Evolutionary conservation across 2,329 filamentous ascomycete species (phyloP).

Genomic region (Pseudogymnoascus sp.): DNA sequence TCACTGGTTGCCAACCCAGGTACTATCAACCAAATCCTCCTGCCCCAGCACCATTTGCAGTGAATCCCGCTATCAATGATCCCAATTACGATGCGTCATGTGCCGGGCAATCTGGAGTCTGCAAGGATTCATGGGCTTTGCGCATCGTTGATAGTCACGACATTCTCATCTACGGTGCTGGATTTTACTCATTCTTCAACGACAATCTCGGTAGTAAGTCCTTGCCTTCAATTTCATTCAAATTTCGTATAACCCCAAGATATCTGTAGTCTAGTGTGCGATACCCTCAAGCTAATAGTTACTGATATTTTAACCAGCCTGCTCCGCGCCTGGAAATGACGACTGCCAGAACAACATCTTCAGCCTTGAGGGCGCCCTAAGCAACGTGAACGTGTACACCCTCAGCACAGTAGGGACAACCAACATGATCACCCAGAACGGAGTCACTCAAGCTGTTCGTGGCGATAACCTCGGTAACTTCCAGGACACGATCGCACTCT

Average conservation of each 20-base stretch:
- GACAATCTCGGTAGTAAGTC: conserved; percentile 38
- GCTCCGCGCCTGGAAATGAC: conserved; percentile 14
- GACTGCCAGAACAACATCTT: conserved; percentile 21
- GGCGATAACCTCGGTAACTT: conserved; percentile 17
- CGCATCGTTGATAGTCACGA: conserved; percentile 46
- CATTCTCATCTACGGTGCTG: conserved; percentile 45
- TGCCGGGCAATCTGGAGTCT: conserved; percentile 33
- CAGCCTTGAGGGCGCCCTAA: conserved; percentile 16
- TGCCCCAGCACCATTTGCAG: conserved; percentile 55
- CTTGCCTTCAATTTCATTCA: neutral
- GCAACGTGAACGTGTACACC: conserved; percentile 18
- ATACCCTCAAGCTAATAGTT: neutral
- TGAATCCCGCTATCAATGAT: conserved; percentile 34
- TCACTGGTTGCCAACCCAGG: conserved; percentile 9
- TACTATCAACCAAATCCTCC: conserved; percentile 63
- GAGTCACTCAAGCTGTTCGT: conserved; percentile 12
- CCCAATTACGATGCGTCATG: conserved; percentile 42
- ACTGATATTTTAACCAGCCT: conserved; percentile 2
- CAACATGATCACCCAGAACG: conserved; percentile 19
- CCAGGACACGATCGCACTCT: conserved; percentile 17
- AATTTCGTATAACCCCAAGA: neutral
- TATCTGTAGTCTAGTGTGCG: neutral
- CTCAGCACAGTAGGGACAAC: conserved; percentile 18
- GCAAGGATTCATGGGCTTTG: conserved; percentile 58
- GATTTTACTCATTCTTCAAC: conserved; percentile 54